A percentile compares a stretch with the other conserved stretches of the same genome.
Conservation (phyloP, 257 asterid species). For the Solanum habrochaites region DNA sequence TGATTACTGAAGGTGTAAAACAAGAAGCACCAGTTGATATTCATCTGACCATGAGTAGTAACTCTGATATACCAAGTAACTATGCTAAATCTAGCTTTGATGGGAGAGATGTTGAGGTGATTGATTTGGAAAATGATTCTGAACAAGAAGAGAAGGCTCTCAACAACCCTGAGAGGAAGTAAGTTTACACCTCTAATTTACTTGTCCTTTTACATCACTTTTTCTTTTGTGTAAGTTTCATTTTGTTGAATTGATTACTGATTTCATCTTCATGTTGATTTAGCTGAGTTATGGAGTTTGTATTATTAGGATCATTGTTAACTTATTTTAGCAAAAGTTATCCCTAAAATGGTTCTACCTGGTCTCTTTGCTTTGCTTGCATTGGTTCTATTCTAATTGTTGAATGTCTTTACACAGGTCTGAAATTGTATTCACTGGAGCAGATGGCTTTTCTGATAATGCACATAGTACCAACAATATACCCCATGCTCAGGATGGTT, state of each 20-base stretch:
- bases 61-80: slow-evolving; percentile 19
- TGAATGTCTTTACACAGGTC: slow-evolving; percentile 37
- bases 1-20: slow-evolving; percentile 26
- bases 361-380: slow-evolving; percentile 6
- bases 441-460: slow-evolving; percentile 54
- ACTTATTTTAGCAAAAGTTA: not conserved
- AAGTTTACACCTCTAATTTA: slow-evolving; percentile 2
- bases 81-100: slow-evolving; percentile 26
- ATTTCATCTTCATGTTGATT: not conserved
- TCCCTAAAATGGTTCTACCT: not conserved
- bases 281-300: not conserved
- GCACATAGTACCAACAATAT: slow-evolving; percentile 41
- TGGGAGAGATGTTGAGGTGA: slow-evolving; percentile 66
- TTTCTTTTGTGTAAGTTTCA: not conserved
- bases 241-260: not conserved
- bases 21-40: slow-evolving; percentile 38
- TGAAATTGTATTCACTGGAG: slow-evolving; percentile 46
- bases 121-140: slow-evolving; percentile 85
- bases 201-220: not conserved
- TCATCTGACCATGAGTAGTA: slow-evolving; percentile 59
- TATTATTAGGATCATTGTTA: not conserved
- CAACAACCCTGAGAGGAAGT: slow-evolving; percentile 53
- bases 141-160: slow-evolving; percentile 41
- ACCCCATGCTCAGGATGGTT: slow-evolving; percentile 64
- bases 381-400: not conserved